Conservation (phyloP, 495 filamentous ascomycete species). For the Neurospora africana region DNA sequence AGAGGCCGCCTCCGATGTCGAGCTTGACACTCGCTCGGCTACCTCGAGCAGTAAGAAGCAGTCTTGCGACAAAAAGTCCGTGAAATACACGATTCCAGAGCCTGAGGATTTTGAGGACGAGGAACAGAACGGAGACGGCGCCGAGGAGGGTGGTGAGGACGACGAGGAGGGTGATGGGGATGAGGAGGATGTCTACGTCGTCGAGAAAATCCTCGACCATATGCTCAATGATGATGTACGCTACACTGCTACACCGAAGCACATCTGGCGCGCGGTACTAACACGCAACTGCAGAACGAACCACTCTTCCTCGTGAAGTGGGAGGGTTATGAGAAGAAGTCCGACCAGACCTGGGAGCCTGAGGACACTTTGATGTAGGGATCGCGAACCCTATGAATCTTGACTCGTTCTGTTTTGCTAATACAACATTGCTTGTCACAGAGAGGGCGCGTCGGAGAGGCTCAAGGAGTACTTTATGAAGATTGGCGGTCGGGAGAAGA, state of each 20-base stretch:
- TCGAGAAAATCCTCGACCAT: slow-evolving; percentile 47
- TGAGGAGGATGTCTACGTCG: slow-evolving; percentile 36
- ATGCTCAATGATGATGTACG: slow-evolving; percentile 39
- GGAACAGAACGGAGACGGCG: slow-evolving; percentile 9
- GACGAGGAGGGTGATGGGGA: slow-evolving; percentile 32
- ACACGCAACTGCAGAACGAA: slow-evolving; percentile 19
- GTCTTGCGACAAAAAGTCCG: slow-evolving; percentile 14
- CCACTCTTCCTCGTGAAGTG: slow-evolving; percentile 48
- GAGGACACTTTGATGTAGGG: slow-evolving; percentile 46
- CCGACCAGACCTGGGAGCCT: slow-evolving; percentile 51
- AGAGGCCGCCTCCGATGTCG: slow-evolving; percentile 24
- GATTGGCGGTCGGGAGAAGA: slow-evolving; percentile 44
- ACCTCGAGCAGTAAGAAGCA: slow-evolving; percentile 9
- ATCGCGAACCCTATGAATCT: neutral
- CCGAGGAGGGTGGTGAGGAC: slow-evolving; percentile 23
- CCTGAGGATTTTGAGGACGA: slow-evolving; percentile 14
- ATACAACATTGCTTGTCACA: slow-evolving; percentile 7
- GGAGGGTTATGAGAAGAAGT: slow-evolving; percentile 50
- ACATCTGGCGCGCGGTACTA: neutral
- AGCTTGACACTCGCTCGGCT: slow-evolving; percentile 4
- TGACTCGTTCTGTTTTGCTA: neutral
- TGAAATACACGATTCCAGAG: slow-evolving; percentile 6
- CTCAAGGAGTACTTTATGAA: slow-evolving; percentile 34
- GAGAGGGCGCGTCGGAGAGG: slow-evolving; percentile 33
- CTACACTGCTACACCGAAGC: neutral